Base-by-base conservation (phyloP, 306 rosid species). In the Parietaria judaica region DNA sequence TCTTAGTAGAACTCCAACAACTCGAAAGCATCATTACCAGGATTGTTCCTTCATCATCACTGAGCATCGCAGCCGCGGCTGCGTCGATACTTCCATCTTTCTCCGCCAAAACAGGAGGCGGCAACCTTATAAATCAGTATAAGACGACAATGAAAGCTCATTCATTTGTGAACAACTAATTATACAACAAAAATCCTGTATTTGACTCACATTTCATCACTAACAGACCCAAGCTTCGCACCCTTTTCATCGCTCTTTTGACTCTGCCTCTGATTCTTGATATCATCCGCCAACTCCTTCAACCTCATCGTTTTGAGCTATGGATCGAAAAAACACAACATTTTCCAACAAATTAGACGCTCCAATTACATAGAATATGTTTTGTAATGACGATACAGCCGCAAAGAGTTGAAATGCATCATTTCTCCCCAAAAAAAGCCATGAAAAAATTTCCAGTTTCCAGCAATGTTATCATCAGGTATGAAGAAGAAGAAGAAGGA, bases 261-360 rank as follows among this genome's bases (percentile, higher is more conserved):
- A 56, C 66, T 72, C 84, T 71, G 70, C 72, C 80, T 91, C 87
- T 81, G 95, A 62, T 79, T 76, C 87, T 80, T 80, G 34, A 85
- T 66, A 70, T 82, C 82, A 73, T 84, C 74, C n/a, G 89, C 83
- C 47, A 88, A 45, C 52, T 85, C 87, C 78, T 73, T 85, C 77
- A 91, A 77, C 75, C 77, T 80, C 85, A 77, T 54, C 46, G 83
- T 69, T 85, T 85, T 88, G 59, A 88, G 75, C 95, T 88, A 71
- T 48, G 54, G 54, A 56, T 31, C 58, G 61, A 64, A 60, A 63
- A 31, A 11, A 51, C 14, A 54, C 58, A 54, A 38, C 65, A 41
- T 48, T 58, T 38, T 17, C 14, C 56, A 14, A 14, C 7, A 53
- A 17, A 70, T 15, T 23, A 53, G 34, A 64, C 16, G 69, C 63